Conservation (phyloP, 768 basidiomycete species). For the Lentinula sp. region DNA sequence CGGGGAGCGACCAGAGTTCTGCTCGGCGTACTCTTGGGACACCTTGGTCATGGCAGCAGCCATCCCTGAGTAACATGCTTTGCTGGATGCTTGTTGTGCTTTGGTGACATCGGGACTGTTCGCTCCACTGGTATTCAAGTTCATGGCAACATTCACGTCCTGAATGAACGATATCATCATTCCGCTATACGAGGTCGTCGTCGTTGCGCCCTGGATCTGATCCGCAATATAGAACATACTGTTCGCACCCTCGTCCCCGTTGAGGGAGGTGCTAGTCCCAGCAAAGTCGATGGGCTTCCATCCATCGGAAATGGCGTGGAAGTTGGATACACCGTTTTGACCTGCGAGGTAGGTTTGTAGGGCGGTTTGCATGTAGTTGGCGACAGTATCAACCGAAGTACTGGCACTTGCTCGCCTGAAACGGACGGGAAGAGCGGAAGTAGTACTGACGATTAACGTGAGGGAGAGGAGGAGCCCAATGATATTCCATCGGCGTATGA, state of each 20-base stretch:
- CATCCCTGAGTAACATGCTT: background rate
- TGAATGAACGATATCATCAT: background rate
- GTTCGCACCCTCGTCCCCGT: background rate
- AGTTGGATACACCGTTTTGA: background rate
- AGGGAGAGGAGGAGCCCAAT: background rate
- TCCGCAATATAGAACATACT: background rate
- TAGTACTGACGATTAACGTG: background rate
- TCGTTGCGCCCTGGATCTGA: background rate
- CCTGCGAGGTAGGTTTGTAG: background rate
- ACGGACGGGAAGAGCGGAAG: background rate
- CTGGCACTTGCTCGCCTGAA: no score
- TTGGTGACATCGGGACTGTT: background rate
- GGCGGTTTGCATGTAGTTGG: conserved; percentile 1
- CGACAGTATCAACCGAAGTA: background rate
- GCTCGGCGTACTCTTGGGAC: background rate
- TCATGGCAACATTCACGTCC: background rate
- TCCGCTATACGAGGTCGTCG: background rate
- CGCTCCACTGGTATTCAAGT: background rate
- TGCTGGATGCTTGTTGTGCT: background rate
- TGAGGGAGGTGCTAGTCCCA: background rate
- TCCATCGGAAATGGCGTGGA: background rate
- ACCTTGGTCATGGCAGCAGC: background rate
- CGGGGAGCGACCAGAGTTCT: background rate
- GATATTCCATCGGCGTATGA: background rate
- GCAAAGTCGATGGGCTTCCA: conserved; percentile 2